These are phyloP conservation scores for Iodosphaeria phyllophila DNA, from an alignment of 2,329 filamentous ascomycete species.

Conservation along the genomic window DNA sequence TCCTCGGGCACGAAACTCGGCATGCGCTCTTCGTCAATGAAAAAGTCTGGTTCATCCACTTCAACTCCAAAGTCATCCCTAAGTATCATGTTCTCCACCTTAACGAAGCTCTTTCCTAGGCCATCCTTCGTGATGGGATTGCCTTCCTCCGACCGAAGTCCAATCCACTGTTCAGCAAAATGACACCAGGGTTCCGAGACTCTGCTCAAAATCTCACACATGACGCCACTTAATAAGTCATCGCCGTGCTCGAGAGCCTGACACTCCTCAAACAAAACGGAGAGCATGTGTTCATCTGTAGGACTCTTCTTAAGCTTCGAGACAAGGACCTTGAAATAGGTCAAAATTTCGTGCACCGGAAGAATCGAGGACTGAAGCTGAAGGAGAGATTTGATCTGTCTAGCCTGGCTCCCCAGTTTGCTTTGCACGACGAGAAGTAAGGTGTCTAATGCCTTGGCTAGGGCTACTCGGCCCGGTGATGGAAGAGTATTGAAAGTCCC, in stretches of 20 bases:
- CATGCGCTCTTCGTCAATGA: slow-evolving; percentile 45
- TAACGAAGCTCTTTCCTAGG: slow-evolving; percentile 38
- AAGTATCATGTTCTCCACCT: slow-evolving; percentile 32
- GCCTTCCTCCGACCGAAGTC: slow-evolving; percentile 39
- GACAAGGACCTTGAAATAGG: slow-evolving; percentile 31
- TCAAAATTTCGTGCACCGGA: slow-evolving; percentile 27
- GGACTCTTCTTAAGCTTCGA: slow-evolving; percentile 22
- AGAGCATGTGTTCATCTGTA: slow-evolving; percentile 42
- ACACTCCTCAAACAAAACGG: slow-evolving; percentile 40
- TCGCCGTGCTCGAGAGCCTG: slow-evolving; percentile 45
- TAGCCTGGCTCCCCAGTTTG: slow-evolving; percentile 24
- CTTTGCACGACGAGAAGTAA: slow-evolving; percentile 29
- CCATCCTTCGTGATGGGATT: slow-evolving; percentile 31
- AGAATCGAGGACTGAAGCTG: slow-evolving; percentile 31
- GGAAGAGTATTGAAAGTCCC: slow-evolving; percentile 23
- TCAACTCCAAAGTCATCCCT: slow-evolving; percentile 41
- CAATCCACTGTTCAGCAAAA: slow-evolving; percentile 57
- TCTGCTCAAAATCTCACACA: slow-evolving; percentile 45
- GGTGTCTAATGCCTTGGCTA: slow-evolving; percentile 28
- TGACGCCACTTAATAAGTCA: slow-evolving; percentile 39
- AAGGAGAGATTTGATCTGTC: slow-evolving; percentile 26
- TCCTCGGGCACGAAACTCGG: slow-evolving; percentile 55
- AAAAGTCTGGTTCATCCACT: slow-evolving; percentile 37
- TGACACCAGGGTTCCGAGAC: slow-evolving; percentile 49
- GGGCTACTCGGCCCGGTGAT: slow-evolving; percentile 28